Evolutionary conservation across 371 early-diverging fungal species (phyloP).

Genomic region (Mucor saturninus): DNA sequence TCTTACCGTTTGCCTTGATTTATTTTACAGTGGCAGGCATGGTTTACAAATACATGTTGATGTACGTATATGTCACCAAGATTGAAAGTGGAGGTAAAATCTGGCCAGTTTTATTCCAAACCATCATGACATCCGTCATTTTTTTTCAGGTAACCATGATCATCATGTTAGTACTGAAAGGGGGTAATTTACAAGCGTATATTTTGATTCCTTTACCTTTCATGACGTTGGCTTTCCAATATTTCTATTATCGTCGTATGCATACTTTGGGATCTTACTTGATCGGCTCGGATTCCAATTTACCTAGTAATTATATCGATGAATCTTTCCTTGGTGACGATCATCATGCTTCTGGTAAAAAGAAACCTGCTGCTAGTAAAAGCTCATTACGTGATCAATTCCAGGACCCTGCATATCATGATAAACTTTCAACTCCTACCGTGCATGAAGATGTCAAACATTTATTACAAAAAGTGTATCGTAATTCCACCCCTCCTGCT

Average conservation of each 20-base stretch:
- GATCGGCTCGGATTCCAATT: conserved; percentile 30
- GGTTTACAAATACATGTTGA: conserved; percentile 77
- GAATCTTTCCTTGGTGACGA: conserved; percentile 12
- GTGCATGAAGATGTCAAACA: conserved; percentile 59
- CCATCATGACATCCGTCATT: conserved; percentile 61
- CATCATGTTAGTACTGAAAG: conserved; percentile 53
- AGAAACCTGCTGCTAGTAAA: not conserved
- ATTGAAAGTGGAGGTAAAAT: conserved; percentile 78
- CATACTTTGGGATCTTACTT: conserved; percentile 34
- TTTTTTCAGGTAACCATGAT: conserved; percentile 75
- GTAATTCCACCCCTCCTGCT: not conserved
- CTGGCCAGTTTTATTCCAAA: conserved; percentile 76
- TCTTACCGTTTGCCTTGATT: conserved; percentile 72
- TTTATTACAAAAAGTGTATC: conserved; percentile 53
- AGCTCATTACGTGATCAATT: conserved; percentile 46
- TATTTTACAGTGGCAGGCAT: conserved; percentile 72
- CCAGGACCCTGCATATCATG: conserved; percentile 52
- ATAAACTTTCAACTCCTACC: conserved; percentile 50
- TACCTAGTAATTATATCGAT: conserved; percentile 3
- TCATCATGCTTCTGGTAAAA: not conserved
- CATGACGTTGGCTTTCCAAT: conserved; percentile 61
- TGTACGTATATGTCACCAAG: conserved; percentile 72
- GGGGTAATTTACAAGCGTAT: conserved; percentile 48
- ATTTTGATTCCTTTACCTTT: conserved; percentile 64
- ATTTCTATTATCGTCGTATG: conserved; percentile 50